phyloP scores from a whole-genome alignment of 2,329 filamentous ascomycete species.

The Fusarium vanettenii region DNA sequence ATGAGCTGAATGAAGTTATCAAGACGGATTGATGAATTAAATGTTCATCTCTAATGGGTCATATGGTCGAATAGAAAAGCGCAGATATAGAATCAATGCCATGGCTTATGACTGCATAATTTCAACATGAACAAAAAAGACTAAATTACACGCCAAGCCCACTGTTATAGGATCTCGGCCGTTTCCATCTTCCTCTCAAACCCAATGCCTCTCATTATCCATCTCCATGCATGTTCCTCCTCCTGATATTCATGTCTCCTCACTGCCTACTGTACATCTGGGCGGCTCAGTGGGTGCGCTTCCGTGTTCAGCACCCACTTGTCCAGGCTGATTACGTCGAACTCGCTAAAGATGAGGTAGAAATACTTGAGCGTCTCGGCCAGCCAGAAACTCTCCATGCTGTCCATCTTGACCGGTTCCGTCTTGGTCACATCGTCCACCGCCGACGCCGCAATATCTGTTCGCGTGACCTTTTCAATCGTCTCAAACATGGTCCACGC shows the following conservation, averaged over 20 bases:
- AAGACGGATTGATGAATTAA: not conserved
- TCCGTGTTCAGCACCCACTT: conserved; percentile 71
- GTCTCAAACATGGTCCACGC: conserved; percentile 81
- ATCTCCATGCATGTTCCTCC: not conserved
- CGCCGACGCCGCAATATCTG: conserved; percentile 72
- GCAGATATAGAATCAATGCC: conserved; percentile 7
- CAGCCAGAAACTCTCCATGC: conserved; percentile 83
- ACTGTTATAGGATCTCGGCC: conserved; percentile 6
- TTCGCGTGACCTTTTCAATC: conserved; percentile 70
- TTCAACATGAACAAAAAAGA: not conserved
- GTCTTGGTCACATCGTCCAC: conserved; percentile 69
- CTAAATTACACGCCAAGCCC: conserved; percentile 8
- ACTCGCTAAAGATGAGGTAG: conserved; percentile 71
- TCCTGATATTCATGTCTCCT: not conserved
- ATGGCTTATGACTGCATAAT: not conserved
- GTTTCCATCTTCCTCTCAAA: not conserved
- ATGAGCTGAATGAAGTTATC: not conserved
- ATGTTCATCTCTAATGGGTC: not conserved
- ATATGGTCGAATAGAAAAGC: not conserved
- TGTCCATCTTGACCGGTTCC: conserved; percentile 58
- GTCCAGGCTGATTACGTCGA: conserved; percentile 68
- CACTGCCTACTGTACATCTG: conserved; percentile 28
- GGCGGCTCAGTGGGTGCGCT: conserved; percentile 60
- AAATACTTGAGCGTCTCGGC: conserved; percentile 77
- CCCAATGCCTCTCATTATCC: not conserved